Conservation (phyloP, 2,329 filamentous ascomycete genomes). For the Phialocephala sp. region DNA sequence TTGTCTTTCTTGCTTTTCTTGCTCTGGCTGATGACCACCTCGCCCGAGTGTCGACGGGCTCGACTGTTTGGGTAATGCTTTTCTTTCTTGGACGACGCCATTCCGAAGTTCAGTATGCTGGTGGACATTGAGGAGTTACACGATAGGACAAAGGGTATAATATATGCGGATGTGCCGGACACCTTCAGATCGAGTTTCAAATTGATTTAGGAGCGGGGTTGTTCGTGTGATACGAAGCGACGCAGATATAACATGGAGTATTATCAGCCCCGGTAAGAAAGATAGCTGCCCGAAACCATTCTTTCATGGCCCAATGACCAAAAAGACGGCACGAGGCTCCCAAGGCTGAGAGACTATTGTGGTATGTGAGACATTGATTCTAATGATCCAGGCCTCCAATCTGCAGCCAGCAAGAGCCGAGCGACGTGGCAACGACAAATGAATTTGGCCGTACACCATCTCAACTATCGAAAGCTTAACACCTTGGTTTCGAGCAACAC, state of each 20-base stretch:
- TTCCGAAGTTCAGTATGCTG: conserved; percentile 26
- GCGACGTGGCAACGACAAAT: conserved; percentile 17
- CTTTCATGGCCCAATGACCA: conserved; percentile 10
- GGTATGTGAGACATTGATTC: conserved; percentile 8
- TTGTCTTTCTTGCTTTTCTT: conserved; percentile 35
- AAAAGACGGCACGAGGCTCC: background rate
- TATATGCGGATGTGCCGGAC: background rate
- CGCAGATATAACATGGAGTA: conserved; percentile 14
- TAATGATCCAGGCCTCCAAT: conserved; percentile 10
- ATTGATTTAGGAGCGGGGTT: conserved; percentile 7
- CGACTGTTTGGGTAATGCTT: conserved; percentile 37
- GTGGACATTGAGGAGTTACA: conserved; percentile 16
- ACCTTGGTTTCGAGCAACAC: conserved; percentile 20
- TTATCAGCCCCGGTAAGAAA: conserved; percentile 8
- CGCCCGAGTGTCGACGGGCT: conserved; percentile 32
- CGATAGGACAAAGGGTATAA: background rate
- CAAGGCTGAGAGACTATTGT: conserved; percentile 14
- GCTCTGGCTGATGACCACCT: conserved; percentile 28
- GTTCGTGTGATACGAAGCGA: conserved; percentile 18
- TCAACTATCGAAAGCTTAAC: conserved; percentile 9
- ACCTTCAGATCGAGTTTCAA: background rate
- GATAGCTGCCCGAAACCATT: conserved; percentile 4
- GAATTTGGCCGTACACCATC: conserved; percentile 20
- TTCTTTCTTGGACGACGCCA: conserved; percentile 38
- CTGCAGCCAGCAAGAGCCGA: conserved; percentile 7